phyloP scores from a whole-genome alignment of 495 filamentous ascomycete species.

The Paragyromitra xinjiangensis region DNA sequence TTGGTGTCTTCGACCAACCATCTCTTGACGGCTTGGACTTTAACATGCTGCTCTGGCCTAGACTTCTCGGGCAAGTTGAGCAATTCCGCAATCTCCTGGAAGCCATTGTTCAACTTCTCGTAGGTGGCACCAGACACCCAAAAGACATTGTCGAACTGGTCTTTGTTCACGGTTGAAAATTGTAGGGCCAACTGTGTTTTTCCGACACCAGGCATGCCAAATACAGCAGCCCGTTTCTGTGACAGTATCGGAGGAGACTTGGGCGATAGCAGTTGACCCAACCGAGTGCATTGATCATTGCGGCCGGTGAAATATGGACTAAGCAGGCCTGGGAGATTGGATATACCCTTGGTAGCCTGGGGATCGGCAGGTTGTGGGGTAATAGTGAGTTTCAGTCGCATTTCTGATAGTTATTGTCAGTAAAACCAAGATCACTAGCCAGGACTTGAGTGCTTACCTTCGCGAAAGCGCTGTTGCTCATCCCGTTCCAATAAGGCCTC shows the following conservation, averaged over 20 bases:
- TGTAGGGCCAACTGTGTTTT: conserved; percentile 9
- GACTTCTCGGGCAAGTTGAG: conserved; percentile 11
- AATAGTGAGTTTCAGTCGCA: conserved; percentile 11
- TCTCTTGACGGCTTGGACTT: conserved; percentile 11
- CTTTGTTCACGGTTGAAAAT: conserved; percentile 1
- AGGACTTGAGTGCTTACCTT: neutral
- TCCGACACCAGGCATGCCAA: conserved; percentile 18
- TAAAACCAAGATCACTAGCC: neutral
- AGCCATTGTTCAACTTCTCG: conserved; percentile 12
- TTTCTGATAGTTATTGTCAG: conserved; percentile 5
- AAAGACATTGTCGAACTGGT: conserved; percentile 11
- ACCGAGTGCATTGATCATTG: neutral
- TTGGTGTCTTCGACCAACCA: conserved; percentile 11
- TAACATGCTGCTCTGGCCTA: conserved; percentile 19
- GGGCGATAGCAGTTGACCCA: conserved; percentile 4
- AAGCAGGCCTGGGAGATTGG: conserved; percentile 17
- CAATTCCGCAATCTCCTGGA: conserved; percentile 5
- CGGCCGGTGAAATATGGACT: conserved; percentile 17
- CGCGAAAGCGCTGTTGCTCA: conserved; percentile 3
- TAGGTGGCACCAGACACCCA: conserved; percentile 14
- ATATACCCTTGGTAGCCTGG: conserved; percentile 10
- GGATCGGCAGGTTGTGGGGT: neutral
- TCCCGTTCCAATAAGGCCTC: conserved; percentile 9
- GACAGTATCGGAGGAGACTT: neutral
- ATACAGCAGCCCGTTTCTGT: conserved; percentile 14